Evolutionary conservation across 352 stramenopile species (phyloP), one percentile per base, ranked within the genome.

Genomic region (Saprolegnia parasitica): DNA sequence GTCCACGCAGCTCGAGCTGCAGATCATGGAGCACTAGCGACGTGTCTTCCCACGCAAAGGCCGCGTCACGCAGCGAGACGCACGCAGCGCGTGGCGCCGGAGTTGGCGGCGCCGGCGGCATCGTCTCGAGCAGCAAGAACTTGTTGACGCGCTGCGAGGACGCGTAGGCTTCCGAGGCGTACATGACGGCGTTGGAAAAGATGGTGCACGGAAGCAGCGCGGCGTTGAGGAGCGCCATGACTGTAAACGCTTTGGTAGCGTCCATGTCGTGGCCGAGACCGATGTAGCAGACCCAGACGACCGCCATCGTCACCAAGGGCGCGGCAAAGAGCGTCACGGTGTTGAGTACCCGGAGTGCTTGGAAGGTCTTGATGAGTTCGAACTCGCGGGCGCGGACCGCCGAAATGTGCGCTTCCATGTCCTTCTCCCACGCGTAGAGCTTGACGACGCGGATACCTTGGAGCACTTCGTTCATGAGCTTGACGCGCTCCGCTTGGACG

Each of bases 391-490:
- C 73, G 5, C 81, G 81, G 46, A 88, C 79, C 47, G 67, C 52
- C 16, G 67, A 62, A n/a, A 89, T 72, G 1, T 74, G 73, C 1
- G 61, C 60, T 18, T 66, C 49, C 5, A 88, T 72, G 0, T 77
- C 78, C 26, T 76, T 65, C 60, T 88, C 81, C 89, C 88, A 98
- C 23, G 81, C 84, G 60, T 96, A 95, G 74, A 96, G 90, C 61
- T 97, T 98, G 42, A 96, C 83, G 62, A 89, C 86, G 54, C 88
- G 78, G 65, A 98, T 96, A 10, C 92, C 93, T 21, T 88, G 75
- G 4, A 98, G 78, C 24, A 95, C 86, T 76, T 98, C 93, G 61
- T 92, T 96, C 21, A 94, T 93, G 65, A 97, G 84, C 70, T 97
- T 95, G 24, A 98, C 88, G 21, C 95, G 83, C 23, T 90, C 77